phyloP scores from a whole-genome alignment of 495 filamentous ascomycete genomes.

The Gamarada debralockiae region DNA sequence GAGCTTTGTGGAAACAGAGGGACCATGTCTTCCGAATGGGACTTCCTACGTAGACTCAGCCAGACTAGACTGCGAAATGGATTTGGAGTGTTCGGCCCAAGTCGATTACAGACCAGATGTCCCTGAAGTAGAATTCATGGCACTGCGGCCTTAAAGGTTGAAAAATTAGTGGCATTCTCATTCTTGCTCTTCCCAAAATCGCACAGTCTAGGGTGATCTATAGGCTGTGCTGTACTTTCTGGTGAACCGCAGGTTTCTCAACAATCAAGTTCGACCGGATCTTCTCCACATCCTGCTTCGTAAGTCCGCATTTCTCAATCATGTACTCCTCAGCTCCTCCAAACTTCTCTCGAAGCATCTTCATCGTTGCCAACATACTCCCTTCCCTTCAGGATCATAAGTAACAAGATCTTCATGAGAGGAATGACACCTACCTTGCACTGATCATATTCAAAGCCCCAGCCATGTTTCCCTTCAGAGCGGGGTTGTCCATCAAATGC shows the following conservation, averaged over 20 bases:
- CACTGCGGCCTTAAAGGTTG: too few relatives aligned
- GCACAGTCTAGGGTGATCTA: too few relatives aligned
- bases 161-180: too few relatives aligned
- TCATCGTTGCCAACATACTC: slow-evolving; percentile 50
- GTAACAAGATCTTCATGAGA: slow-evolving; percentile 2
- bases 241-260: slow-evolving; percentile 22
- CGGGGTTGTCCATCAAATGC: slow-evolving; percentile 36
- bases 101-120: too few relatives aligned
- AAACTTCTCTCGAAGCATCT: slow-evolving; percentile 45
- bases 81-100: too few relatives aligned
- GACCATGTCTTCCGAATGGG: too few relatives aligned
- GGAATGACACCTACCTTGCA: slow-evolving; percentile 36
- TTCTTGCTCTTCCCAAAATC: too few relatives aligned
- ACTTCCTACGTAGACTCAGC: too few relatives aligned
- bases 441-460: slow-evolving; percentile 48
- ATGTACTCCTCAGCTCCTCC: slow-evolving; percentile 56
- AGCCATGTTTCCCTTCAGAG: slow-evolving; percentile 31
- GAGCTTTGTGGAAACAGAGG: too few relatives aligned
- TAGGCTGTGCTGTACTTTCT: background rate
- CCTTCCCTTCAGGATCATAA: slow-evolving; percentile 34
- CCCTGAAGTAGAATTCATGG: too few relatives aligned
- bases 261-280: slow-evolving; percentile 46
- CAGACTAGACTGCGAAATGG: too few relatives aligned
- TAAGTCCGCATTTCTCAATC: slow-evolving; percentile 45
- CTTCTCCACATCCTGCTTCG: slow-evolving; percentile 41